Base-by-base conservation (phyloP, 192 early-diverging fungal species). In the Umbelopsis isabellina region DNA sequence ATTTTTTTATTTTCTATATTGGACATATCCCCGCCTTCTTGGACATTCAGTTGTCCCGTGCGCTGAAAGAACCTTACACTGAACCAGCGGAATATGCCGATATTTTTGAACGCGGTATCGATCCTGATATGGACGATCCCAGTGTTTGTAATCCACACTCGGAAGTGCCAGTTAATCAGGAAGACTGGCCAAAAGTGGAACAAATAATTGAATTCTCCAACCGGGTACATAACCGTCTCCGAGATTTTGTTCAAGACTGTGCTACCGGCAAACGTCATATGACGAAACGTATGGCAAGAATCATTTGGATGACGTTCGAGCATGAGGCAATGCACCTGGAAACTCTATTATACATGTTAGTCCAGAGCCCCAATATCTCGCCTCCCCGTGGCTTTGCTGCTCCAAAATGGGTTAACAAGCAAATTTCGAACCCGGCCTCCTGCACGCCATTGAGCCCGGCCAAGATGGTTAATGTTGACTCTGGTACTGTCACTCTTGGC, bases 91-190 rank as follows among this genome's bases (percentile, higher is more conserved):
- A 76, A 11, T 97, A 85, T 81, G 82, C 88, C 10, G 77, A 84
- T 30, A 93, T 94, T 75, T 98, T 98, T 88, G 93, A 98, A 83
- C 92, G 96, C 15, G 96, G 96, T 7, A 96, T 98, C 67, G 94
- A 98, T 70, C 95, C 96, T 1, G 91, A 93, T 67, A 80, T 95
- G 66, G 90, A 94, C 16, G 86, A 91, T 67, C 87, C 88, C 3
- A 76, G 86, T 0, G 80, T 84, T 10, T 92, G 91, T 80, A 88
- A 98, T 75, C 75, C 83, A 4, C 96, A 98, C 73, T 95, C 94
- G 0, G 79, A 81, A 23, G 78, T 89, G 0, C 89, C 90, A 0
- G 73, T 70, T 10, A 25, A 79, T 6, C 45, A 72, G 16, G 73
- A 84, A 9, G 66, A 76, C 15, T 98, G 96, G 96, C 96, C 96